Base-by-base conservation (phyloP, 2,329 filamentous ascomycete species). In the Colletotrichum sojae region DNA sequence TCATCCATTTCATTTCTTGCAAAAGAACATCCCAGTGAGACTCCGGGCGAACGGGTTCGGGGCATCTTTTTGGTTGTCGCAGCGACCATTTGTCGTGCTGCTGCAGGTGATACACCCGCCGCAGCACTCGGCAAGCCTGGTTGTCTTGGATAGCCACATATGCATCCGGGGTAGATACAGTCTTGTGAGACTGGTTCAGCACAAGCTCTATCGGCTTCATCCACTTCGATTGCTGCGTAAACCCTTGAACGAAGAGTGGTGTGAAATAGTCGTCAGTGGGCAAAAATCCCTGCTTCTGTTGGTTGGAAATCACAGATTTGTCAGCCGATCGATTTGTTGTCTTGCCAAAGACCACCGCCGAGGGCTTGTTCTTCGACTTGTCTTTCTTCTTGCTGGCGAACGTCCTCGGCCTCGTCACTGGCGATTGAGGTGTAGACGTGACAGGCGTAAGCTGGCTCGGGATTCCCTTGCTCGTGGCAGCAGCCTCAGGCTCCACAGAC, bases 1-100 rank as follows among this genome's bases (percentile, higher is more conserved):
- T 90, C 94, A 99, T 97, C 95, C 95, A 98, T 79, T 95, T 97
- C 88, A 95, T 94, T 82, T 99, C 95, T 73, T 94, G 89, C 39
- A 99, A 83, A 63, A 98, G 79, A 60, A 95, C 87, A 80, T 99
- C 96, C 88, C 91, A 93, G 73, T 98, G 95, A 2, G 92, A 91
- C 1, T 89, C 87, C 18, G 91, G 91, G 45, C 94, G 89, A 4
- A 89, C 86, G 5, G 95, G 95, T 79, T 99, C 96, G 2, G 90
- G 86, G 46, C 91, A 93, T 65, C 94, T 92, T 76, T 97, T 94
- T 51, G 95, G 90, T 76, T 99, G 96, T 60, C 95, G 89, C 54
- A 99, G 81, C 5, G 95, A 96, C 95, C 96, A 98, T 75, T 95
- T 92, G 74, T 97, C 94, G 39, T 92, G 90, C 75, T 95, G 94